These are phyloP conservation scores for Clonostachys sp. DNA, from an alignment of 2,329 filamentous ascomycete genomes.

Conservation along the genomic window DNA sequence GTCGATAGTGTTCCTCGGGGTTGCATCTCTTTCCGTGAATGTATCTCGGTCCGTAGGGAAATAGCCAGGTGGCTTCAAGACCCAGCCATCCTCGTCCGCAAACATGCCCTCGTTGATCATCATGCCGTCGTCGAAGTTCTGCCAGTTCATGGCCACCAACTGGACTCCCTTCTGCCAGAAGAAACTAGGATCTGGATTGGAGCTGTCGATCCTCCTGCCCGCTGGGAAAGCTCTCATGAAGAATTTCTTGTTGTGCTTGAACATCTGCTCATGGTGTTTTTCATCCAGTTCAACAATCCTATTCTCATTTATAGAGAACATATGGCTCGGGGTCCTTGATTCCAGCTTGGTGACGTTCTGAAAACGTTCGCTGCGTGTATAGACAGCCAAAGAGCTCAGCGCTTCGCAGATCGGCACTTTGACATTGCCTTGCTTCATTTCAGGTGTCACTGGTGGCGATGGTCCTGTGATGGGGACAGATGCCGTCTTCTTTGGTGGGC, in stretches of 20 bases:
- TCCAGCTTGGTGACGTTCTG: slow-evolving; percentile 62
- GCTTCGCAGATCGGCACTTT: slow-evolving; percentile 55
- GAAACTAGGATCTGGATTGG: slow-evolving; percentile 88
- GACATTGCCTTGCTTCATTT: not conserved
- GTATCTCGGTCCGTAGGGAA: slow-evolving; percentile 40
- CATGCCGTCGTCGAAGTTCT: slow-evolving; percentile 88
- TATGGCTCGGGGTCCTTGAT: slow-evolving; percentile 56
- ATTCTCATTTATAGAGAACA: slow-evolving; percentile 87
- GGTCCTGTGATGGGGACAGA: not conserved
- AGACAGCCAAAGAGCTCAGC: slow-evolving; percentile 73
- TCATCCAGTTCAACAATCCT: slow-evolving; percentile 55
- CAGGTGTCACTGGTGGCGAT: not conserved
- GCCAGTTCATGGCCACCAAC: slow-evolving; percentile 98
- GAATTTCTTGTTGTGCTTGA: slow-evolving; percentile 81
- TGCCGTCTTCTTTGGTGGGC: not conserved
- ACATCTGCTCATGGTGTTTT: slow-evolving; percentile 70
- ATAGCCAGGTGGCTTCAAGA: slow-evolving; percentile 77
- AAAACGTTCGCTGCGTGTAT: slow-evolving; percentile 83
- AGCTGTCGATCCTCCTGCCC: slow-evolving; percentile 72
- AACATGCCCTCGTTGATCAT: slow-evolving; percentile 99
- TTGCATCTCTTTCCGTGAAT: slow-evolving; percentile 36
- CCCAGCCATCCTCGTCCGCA: slow-evolving; percentile 77
- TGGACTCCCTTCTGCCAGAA: slow-evolving; percentile 95
- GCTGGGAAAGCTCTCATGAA: slow-evolving; percentile 92
- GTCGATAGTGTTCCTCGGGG: slow-evolving; percentile 51